Base-by-base conservation (phyloP, 176 grass and related monocot species). In the Metroxylon sagu region DNA sequence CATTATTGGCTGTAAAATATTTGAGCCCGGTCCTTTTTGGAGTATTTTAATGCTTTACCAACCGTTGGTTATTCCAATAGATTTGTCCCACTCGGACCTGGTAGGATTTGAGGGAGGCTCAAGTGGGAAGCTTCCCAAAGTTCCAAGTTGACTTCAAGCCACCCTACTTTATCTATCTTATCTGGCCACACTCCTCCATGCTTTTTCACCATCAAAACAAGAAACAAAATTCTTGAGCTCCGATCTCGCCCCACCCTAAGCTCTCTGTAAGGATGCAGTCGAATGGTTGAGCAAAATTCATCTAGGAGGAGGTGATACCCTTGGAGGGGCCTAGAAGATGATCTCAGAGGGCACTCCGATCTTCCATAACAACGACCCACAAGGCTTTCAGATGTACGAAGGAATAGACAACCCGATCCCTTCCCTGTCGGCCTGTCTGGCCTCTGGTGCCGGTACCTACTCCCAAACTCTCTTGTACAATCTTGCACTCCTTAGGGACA, bases 61-160 rank as follows among this genome's bases (percentile, higher is more conserved):
- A 2, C 35, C 3, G 0, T 43, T 12, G 8, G 8, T 43, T 43
- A 43, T 14, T 43, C 35, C 35, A 43, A 12, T 12, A 14, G 35
- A 43, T 43, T 43, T 43, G 35, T 43, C 35, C 29, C 29, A 79
- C 77, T 74, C 49, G 81, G 80, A 77, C 61, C 60, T 56, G 83
- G 87, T 80, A 19, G 29, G 67, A 97, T 72, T 78, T 72, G 76
- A 91, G 87, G 92, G 75, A 96, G 87, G 85, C 59, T 72, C 68
- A 91, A 74, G 78, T 78, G 87, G 87, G 92, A 83, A 78, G 92
- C 73, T 70, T 56, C 16, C 43, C 79, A 77, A 77, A 67, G 73
- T 59, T 39, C 28, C 66, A 48, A 18, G 66, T 84, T 81, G 71
- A 88, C 79, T 83, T 79, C 0, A 4, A 63, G 19, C 5, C 14